Evolutionary conservation across 768 basidiomycete genomes (phyloP), one percentile per base, ranked within the genome.

Genomic region (Termitomyces heimii): DNA sequence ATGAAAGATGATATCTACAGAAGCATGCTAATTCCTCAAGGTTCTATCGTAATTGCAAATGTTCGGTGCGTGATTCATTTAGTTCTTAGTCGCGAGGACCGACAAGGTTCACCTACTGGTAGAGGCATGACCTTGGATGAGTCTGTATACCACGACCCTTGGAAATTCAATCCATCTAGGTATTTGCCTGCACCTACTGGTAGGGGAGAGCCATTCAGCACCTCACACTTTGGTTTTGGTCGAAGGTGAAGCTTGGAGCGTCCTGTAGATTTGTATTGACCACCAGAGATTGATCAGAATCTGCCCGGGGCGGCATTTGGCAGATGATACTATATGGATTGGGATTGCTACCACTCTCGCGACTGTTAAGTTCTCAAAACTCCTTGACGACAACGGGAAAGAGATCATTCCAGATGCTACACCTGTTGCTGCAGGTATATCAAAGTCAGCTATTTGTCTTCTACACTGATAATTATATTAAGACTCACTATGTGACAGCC

Each of bases 291-390:
- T 26, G 22, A 28, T 28, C 34, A 64, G 63, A 45, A 50, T 68
- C 10, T 76, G 75, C 50, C 71, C 75, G 18, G 79, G 77, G 5
- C 62, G 68, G 28, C 54, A 74, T 44, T 60, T 81, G 37, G 79
- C 76, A 5, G 75, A 78, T 26, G 67, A 71, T 5, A 75, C 71
- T 22, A 16, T 76, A 20, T 71, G 70, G 63, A 63, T 64, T 40
- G 59, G 49, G 20, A 55, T 64, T 24, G 62, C 62, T 18, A 53
- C 50, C 5, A 60, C 44, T 3, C 52, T 64, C 20, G 43, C 61
- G 35, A 56, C 55, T n/a, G 39, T 63, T 20, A 55, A 50, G 35
- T 50, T 63, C 29, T 58, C 48, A 1, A 54, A 51, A 39, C 39
- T 53, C 22, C n/a, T 42, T 16, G 61, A 59, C 18, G 62, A 60